These are phyloP conservation scores for Fusarium mangiferae DNA, from an alignment of 2,329 filamentous ascomycete genomes.

Conservation along the genomic window DNA sequence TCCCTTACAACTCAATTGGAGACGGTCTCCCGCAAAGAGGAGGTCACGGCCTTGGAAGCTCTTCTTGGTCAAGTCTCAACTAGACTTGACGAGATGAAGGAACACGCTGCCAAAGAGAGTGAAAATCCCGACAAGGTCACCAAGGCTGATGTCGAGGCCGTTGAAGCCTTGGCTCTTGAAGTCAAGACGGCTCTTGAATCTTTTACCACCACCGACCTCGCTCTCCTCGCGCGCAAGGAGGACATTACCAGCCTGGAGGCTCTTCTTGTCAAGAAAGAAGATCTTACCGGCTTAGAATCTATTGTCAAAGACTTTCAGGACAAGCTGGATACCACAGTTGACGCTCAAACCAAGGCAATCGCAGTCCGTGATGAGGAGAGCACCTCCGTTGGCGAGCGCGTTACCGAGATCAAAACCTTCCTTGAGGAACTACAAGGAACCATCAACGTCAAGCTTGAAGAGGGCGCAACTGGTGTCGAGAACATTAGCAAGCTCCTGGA, in stretches of 20 bases:
- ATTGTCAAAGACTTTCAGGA: slow-evolving; percentile 79
- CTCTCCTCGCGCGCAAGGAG: slow-evolving; percentile 77
- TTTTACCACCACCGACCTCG: slow-evolving; percentile 74
- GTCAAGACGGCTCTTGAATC: slow-evolving; percentile 83
- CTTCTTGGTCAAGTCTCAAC: slow-evolving; percentile 81
- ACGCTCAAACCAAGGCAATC: slow-evolving; percentile 80
- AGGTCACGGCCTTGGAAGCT: slow-evolving; percentile 79
- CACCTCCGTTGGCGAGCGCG: slow-evolving; percentile 78
- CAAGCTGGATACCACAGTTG: slow-evolving; percentile 72
- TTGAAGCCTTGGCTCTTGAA: slow-evolving; percentile 85
- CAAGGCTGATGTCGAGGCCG: slow-evolving; percentile 83
- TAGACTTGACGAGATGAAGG: slow-evolving; percentile 79
- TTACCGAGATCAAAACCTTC: slow-evolving; percentile 80
- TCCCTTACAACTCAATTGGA: slow-evolving; percentile 75
- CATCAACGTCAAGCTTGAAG: slow-evolving; percentile 79
- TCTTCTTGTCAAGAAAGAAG: slow-evolving; percentile 77
- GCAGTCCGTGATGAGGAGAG: slow-evolving; percentile 88
- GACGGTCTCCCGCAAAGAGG: slow-evolving; percentile 78
- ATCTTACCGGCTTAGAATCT: slow-evolving; percentile 70
- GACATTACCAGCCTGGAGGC: slow-evolving; percentile 74
- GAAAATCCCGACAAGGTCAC: slow-evolving; percentile 74
- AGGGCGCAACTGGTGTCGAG: slow-evolving; percentile 78
- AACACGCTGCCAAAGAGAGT: slow-evolving; percentile 61
- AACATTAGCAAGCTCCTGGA: slow-evolving; percentile 77
- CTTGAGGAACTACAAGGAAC: slow-evolving; percentile 82